Evolutionary conservation across 805 yeast genomes (phyloP).

Genomic region (Saturnispora zaruensis): DNA sequence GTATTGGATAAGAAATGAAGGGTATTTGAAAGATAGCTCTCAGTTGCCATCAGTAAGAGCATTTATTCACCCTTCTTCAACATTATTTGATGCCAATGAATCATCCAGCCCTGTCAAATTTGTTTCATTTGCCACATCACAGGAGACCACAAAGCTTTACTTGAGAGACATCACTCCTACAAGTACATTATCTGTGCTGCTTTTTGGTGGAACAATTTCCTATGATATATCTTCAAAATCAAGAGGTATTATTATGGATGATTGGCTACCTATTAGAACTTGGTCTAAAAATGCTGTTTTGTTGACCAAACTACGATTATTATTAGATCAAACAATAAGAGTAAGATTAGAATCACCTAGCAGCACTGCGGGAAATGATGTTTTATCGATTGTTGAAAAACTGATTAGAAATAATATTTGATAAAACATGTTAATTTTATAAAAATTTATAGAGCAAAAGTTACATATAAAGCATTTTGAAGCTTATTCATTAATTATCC

Average conservation of each 20-base stretch:
- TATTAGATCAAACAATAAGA: slow-evolving; percentile 62
- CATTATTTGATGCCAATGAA: slow-evolving; percentile 42
- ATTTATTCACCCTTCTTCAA: slow-evolving; percentile 81
- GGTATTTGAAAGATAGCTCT: slow-evolving; percentile 29
- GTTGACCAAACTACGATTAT: slow-evolving; percentile 55
- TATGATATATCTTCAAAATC: slow-evolving; percentile 51
- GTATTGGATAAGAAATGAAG: slow-evolving; percentile 64
- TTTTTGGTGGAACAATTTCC: slow-evolving; percentile 70
- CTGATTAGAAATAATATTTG: slow-evolving; percentile 21
- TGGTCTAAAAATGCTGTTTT: slow-evolving; percentile 94
- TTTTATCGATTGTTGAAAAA: slow-evolving; percentile 34
- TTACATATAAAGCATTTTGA: neutral
- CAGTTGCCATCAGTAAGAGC: slow-evolving; percentile 57
- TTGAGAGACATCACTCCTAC: slow-evolving; percentile 76
- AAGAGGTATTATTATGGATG: slow-evolving; percentile 79
- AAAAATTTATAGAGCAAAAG: neutral
- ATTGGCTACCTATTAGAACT: slow-evolving; percentile 84
- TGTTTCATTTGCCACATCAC: slow-evolving; percentile 52
- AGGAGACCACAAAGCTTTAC: slow-evolving; percentile 55
- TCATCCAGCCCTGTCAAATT: slow-evolving; percentile 31
- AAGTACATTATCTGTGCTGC: slow-evolving; percentile 56
- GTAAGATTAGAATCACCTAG: slow-evolving; percentile 36
- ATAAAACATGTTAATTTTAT: neutral
- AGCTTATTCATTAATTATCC: slow-evolving; percentile 13
- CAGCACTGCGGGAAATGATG: slow-evolving; percentile 26